Evolutionary conservation across 345 rosid genomes (phyloP).

Genomic region (Clarkia xantiana): DNA sequence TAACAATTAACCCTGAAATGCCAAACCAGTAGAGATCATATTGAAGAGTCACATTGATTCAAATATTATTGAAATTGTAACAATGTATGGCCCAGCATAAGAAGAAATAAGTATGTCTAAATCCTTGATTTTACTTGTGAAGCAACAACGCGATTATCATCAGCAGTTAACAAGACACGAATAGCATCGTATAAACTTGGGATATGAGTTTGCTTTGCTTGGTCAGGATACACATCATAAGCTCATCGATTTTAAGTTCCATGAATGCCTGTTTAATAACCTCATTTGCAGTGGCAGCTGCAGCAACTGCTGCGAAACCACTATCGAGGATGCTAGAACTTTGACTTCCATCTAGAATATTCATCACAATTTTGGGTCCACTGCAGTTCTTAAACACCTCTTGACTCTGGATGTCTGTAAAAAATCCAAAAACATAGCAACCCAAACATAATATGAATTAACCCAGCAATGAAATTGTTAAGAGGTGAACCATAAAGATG

Average conservation of each 20-base stretch:
- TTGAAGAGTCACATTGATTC: no score
- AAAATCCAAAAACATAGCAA: neutral
- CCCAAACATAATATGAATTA: no score
- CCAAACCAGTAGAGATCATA: no score
- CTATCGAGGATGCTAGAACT: constrained; percentile 34
- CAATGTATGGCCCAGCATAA: neutral
- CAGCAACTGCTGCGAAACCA: constrained; percentile 60
- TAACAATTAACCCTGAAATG: no score
- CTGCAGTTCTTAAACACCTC: constrained; percentile 40
- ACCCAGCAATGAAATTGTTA: neutral
- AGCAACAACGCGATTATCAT: constrained; percentile 89
- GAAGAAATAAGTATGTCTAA: neutral
- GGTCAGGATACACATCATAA: constrained; percentile 47
- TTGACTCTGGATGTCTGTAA: constrained; percentile 54
- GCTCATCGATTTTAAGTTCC: constrained; percentile 69
- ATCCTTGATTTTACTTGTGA: constrained; percentile 58
- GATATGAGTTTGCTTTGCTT: constrained; percentile 24
- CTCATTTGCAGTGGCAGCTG: constrained; percentile 76
- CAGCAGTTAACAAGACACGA: constrained; percentile 60
- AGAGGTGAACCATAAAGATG: no score
- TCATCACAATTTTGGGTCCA: constrained; percentile 42
- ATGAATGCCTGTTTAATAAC: constrained; percentile 59
- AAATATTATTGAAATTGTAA: neutral
- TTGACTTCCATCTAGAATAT: constrained; percentile 28
- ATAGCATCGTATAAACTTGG: constrained; percentile 60